phyloP scores from a whole-genome alignment of 2,329 filamentous ascomycete genomes.

The Penicillium capsulatum region DNA sequence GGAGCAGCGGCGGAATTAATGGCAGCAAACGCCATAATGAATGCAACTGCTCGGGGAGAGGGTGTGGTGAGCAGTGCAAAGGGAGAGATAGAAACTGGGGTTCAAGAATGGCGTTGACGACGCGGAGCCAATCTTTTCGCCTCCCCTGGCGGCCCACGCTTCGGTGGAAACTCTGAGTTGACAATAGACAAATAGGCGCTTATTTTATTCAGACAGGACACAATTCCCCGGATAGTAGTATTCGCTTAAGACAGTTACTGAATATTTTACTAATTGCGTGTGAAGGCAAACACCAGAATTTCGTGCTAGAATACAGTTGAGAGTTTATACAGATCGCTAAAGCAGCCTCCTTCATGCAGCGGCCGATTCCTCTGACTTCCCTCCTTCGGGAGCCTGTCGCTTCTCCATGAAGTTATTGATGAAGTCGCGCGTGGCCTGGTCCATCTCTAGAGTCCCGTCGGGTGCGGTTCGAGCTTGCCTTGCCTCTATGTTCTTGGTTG shows the following conservation, averaged over 20 bases:
- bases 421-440: constrained; percentile 32
- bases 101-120: constrained; percentile 11
- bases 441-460: constrained; percentile 36
- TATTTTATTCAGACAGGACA: too few relatives aligned
- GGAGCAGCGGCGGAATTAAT: constrained; percentile 27
- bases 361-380: constrained; percentile 12
- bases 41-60: constrained; percentile 17
- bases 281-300: constrained; percentile 1
- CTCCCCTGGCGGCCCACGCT: constrained; percentile 8
- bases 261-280: too few relatives aligned
- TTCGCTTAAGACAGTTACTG: too few relatives aligned
- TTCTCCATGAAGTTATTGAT: constrained; percentile 36
- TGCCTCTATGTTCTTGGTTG: constrained; percentile 36
- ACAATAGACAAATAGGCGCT: too few relatives aligned
- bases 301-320: constrained; percentile 26
- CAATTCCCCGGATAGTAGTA: too few relatives aligned
- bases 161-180: too few relatives aligned
- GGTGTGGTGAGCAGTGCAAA: constrained; percentile 11
- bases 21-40: constrained; percentile 39
- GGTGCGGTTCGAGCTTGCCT: constrained; percentile 34
- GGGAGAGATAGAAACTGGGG: constrained; percentile 13
- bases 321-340: constrained; percentile 26
- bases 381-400: constrained; percentile 11
- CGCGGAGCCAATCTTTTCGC: constrained; percentile 11
- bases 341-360: too few relatives aligned